These are phyloP conservation scores for Saccharum officinarum DNA, from an alignment of 176 grass and related monocot genomes.

Conservation along the genomic window DNA sequence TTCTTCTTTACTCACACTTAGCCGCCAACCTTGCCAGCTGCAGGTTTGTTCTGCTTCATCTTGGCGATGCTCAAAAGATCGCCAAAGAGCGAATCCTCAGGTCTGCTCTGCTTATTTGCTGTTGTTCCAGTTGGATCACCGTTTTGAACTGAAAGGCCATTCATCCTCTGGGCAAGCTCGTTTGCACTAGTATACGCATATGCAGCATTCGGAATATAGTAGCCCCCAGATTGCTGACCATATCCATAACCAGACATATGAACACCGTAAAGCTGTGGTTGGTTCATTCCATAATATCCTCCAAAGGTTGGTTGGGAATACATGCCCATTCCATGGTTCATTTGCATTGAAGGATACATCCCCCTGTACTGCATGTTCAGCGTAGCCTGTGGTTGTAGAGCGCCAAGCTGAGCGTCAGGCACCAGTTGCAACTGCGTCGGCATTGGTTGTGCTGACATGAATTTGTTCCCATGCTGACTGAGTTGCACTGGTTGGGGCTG, in stretches of 20 bases:
- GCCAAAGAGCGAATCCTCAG: slow-evolving; percentile 76
- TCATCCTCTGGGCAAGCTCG: slow-evolving; percentile 76
- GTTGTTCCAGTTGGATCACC: slow-evolving; percentile 24
- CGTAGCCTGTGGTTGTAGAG: slow-evolving; percentile 26
- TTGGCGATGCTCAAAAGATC: slow-evolving; percentile 91
- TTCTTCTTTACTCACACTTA: slow-evolving; percentile 23
- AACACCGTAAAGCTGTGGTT: slow-evolving; percentile 59
- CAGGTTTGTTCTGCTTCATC: slow-evolving; percentile 77
- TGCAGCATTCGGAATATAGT: slow-evolving; percentile 49
- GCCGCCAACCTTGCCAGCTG: slow-evolving; percentile 50
- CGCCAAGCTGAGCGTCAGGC: slow-evolving; percentile 2
- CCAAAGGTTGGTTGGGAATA: slow-evolving; percentile 42
- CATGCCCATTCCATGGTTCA: slow-evolving; percentile 45
- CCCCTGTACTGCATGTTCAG: slow-evolving; percentile 25
- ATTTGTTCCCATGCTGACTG: slow-evolving; percentile 41
- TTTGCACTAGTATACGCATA: slow-evolving; percentile 63
- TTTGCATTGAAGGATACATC: slow-evolving; percentile 41
- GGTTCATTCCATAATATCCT: slow-evolving; percentile 46
- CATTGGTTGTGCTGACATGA: slow-evolving; percentile 43
- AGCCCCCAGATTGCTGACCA: slow-evolving; percentile 44
- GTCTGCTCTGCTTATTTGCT: slow-evolving; percentile 43
- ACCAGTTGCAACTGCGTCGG: slow-evolving; percentile 27
- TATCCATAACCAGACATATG: slow-evolving; percentile 57
- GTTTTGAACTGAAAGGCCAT: slow-evolving; percentile 56
- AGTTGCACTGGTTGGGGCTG: slow-evolving; percentile 45